Conservation (phyloP, 805 yeast genomes). For the Candida nemodendra region DNA sequence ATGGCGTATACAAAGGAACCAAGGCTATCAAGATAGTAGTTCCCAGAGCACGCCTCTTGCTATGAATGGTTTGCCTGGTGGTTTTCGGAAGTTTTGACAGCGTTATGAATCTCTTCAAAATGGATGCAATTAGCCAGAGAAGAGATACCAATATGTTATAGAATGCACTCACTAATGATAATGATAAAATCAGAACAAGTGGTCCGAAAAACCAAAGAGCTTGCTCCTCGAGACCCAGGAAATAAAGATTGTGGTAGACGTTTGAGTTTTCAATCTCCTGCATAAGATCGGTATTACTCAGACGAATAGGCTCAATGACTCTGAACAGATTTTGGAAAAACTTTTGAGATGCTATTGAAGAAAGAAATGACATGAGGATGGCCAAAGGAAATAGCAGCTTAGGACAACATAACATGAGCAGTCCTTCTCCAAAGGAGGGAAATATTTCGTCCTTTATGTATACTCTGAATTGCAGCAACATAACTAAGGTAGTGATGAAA, state of each 20-base stretch:
- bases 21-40: slow-evolving; percentile 39
- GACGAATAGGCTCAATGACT: slow-evolving; percentile 52
- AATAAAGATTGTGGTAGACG: slow-evolving; percentile 53
- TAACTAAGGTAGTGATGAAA: slow-evolving; percentile 49
- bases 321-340: slow-evolving; percentile 40
- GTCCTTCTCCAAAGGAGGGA: slow-evolving; percentile 46
- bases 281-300: slow-evolving; percentile 45
- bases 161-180: slow-evolving; percentile 41
- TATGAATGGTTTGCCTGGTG: slow-evolving; percentile 6
- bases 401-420: slow-evolving; percentile 37
- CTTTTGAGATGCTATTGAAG: slow-evolving; percentile 36
- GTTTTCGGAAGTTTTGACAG: slow-evolving; percentile 3
- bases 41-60: slow-evolving; percentile 33
- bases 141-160: slow-evolving; percentile 32
- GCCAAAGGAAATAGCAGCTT: slow-evolving; percentile 28
- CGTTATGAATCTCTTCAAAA: slow-evolving; percentile 12
- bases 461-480: slow-evolving; percentile 52
- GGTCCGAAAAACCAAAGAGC: slow-evolving; percentile 60
- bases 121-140: slow-evolving; percentile 26
- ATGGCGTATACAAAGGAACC: slow-evolving; percentile 69
- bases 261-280: slow-evolving; percentile 36
- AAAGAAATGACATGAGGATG: slow-evolving; percentile 34
- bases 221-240: slow-evolving; percentile 63
- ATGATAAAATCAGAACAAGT: slow-evolving; percentile 46
- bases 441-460: slow-evolving; percentile 41